Conservation (phyloP, 2,329 filamentous ascomycete genomes). For the Colletotrichum simmondsii region DNA sequence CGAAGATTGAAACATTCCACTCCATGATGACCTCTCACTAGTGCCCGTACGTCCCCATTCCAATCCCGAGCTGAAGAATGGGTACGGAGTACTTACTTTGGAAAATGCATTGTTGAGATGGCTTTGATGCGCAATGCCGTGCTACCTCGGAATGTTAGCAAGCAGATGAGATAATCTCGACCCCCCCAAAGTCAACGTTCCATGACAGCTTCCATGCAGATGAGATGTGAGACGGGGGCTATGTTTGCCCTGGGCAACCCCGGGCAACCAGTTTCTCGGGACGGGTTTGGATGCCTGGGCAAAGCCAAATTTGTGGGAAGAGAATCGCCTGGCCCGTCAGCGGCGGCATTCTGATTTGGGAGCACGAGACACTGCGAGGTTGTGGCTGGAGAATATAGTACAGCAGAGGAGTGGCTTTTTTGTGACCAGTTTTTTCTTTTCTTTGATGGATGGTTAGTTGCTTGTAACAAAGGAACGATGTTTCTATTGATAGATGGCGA, state of each 20-base stretch:
- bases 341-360: neutral
- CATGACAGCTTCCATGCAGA: conserved; percentile 10
- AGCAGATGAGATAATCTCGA: neutral
- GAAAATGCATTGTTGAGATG: neutral
- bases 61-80: neutral
- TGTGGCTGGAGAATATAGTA: neutral
- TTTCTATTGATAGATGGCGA: neutral
- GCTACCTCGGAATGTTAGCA: neutral
- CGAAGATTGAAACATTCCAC: conserved; percentile 10
- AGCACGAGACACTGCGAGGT: neutral
- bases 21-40: neutral
- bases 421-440: neutral
- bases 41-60: neutral
- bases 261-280: conserved; percentile 22
- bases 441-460: neutral
- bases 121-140: neutral
- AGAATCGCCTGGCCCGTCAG: conserved; percentile 2
- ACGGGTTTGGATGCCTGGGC: neutral
- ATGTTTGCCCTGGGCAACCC: neutral
- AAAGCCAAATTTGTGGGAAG: neutral
- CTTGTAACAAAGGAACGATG: neutral
- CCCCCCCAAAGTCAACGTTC: neutral
- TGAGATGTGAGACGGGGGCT: neutral
- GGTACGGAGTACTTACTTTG: neutral
- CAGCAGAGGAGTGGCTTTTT: neutral